Base-by-base conservation (phyloP, 176 grass and related monocot genomes). In the Cenchrus fungigraminus region DNA sequence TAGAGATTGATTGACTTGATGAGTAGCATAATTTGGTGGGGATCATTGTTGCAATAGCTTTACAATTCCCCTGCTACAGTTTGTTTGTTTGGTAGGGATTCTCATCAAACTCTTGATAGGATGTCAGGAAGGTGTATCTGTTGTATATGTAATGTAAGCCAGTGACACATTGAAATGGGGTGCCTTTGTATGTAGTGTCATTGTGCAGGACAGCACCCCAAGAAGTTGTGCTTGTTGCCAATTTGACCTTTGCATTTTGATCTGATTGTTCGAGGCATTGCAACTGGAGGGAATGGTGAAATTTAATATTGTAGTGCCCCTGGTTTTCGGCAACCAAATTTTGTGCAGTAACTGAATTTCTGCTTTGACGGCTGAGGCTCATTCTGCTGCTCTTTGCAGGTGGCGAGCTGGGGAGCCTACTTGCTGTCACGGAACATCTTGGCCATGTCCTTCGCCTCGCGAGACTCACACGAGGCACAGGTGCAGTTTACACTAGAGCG, bases 401-500 rank as follows among this genome's bases (percentile, higher is more conserved):
- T 99, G 40, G 97, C 97, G 25, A 99, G 97, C 72, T 99, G 91
- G 97, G 97, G 93, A 64, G 97, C 93, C 0, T 94, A 94, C 56
- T 84, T 99, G 69, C 55, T 99, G 58, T 94, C 91, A 4, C 83
- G 93, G 49, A 72, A 96, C 74, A 90, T 99, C 76, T 49, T 96
- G 60, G 89, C 97, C 59, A 96, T 99, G 97, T 99, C 97, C 5
- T 92, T 99, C 7, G 97, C 97, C 1, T 93, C 97, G 1, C 77
- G 93, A 28, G 97, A 99, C 70, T 92, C 97, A 7, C 97, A 99
- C 9, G 93, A 96, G 89, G 97, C 97, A 4, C 97, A 99, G 76
- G 97, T 99, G n/a, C 97, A 99, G 31, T 98, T 98, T 49, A 93
- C 97, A 12, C 83, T 98, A 68, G 97, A 98, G 55, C 93, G 97